Evolutionary conservation across 257 asterid genomes (phyloP).

Genomic region (Jaltomata sinuosa): DNA sequence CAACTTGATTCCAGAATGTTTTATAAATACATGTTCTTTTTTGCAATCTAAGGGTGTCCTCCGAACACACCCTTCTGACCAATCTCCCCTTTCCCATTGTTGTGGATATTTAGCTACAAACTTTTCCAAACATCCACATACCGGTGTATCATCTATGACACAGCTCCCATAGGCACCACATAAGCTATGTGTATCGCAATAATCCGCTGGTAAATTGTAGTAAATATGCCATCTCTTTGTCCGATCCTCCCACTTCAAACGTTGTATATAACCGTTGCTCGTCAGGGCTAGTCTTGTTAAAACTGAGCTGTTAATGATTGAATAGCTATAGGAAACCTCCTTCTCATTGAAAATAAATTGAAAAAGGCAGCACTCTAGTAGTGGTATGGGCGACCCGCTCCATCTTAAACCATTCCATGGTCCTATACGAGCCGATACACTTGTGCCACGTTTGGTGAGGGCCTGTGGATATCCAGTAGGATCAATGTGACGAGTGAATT

Average conservation of each 20-base stretch:
- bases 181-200: no score
- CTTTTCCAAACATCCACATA: no score
- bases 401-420: slow-evolving; percentile 2
- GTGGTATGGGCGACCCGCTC: background rate
- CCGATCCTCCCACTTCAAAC: background rate
- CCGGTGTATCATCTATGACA: no score
- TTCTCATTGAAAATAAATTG: background rate
- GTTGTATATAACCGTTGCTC: background rate
- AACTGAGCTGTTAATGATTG: background rate
- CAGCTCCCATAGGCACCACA: no score
- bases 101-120: no score
- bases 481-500: slow-evolving; percentile 9
- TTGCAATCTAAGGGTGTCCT: no score
- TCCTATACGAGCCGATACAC: background rate
- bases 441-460: background rate
- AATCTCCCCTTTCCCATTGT: no score
- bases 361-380: background rate
- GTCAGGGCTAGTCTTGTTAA: background rate
- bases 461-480: slow-evolving; percentile 12
- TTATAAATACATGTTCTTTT: no score
- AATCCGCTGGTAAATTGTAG: background rate
- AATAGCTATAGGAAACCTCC: background rate
- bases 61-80: no score
- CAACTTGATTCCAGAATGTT: no score
- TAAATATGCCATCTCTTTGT: background rate